These are phyloP conservation scores for Pterocarpus macrocarpus DNA, from an alignment of 306 rosid species.

Conservation along the genomic window DNA sequence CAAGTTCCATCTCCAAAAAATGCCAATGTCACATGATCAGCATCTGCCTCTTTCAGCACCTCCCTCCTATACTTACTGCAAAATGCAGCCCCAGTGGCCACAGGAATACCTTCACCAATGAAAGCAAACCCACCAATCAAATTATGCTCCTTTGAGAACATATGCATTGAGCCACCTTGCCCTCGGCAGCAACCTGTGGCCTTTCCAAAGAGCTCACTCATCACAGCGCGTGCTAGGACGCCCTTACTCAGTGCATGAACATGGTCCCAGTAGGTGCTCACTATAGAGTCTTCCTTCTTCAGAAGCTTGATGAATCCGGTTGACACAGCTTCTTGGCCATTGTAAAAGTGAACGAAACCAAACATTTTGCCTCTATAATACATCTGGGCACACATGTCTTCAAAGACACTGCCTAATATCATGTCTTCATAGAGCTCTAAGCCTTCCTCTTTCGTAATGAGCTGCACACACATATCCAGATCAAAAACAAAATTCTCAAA, in stretches of 20 bases:
- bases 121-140: constrained; percentile 87
- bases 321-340: constrained; percentile 97
- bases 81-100: constrained; percentile 91
- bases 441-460: constrained; percentile 85
- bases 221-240: constrained; percentile 82
- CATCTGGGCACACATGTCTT: constrained; percentile 98
- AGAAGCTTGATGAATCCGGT: constrained; percentile 88
- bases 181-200: constrained; percentile 90
- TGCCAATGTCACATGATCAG: constrained; percentile 76
- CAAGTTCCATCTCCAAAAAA: constrained; percentile 93
- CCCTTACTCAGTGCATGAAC: constrained; percentile 93
- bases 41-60: constrained; percentile 66
- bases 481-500: constrained; percentile 27
- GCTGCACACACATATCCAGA: constrained; percentile 55
- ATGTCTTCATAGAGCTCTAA: constrained; percentile 88
- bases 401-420: constrained; percentile 84
- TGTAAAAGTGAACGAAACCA: constrained; percentile 92
- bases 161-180: constrained; percentile 96
- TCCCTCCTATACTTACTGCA: constrained; percentile 75
- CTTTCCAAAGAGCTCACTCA: constrained; percentile 94
- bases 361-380: constrained; percentile 94
- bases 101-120: constrained; percentile 90
- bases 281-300: constrained; percentile 73
- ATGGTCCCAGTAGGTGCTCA: constrained; percentile 89
- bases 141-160: constrained; percentile 89